phyloP scores from a whole-genome alignment of 768 basidiomycete species.

The Tylopilus vinaceipallidus region DNA sequence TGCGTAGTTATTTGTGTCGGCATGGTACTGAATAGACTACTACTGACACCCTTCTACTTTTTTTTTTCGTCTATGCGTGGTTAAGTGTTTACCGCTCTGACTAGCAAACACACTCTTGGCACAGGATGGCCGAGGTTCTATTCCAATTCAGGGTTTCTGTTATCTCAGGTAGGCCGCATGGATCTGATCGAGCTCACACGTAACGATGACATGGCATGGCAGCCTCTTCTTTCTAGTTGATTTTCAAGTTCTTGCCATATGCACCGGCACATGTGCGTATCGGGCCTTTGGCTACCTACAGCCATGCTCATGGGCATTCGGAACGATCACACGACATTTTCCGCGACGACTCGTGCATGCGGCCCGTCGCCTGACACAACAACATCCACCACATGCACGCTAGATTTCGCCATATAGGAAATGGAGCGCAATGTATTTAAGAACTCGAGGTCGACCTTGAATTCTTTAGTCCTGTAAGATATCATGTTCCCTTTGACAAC shows the following conservation, averaged over 20 bases:
- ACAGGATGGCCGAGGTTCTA: neutral
- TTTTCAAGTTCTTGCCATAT: neutral
- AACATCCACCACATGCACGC: neutral
- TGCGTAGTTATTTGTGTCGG: no score
- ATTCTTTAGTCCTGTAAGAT: neutral
- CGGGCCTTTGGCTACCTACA: neutral
- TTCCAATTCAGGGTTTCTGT: neutral
- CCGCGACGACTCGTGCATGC: neutral
- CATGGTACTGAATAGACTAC: no score
- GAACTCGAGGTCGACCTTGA: neutral
- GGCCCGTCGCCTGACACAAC: neutral
- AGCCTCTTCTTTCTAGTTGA: neutral
- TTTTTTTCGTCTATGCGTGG: no score
- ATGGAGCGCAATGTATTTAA: slow-evolving; percentile 1
- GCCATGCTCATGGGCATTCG: neutral
- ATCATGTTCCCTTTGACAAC: slow-evolving; percentile 16
- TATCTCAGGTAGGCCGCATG: neutral
- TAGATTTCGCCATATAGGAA: neutral
- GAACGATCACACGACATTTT: neutral
- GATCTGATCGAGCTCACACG: neutral
- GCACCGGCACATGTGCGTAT: neutral
- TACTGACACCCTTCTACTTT: no score
- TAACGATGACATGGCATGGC: neutral
- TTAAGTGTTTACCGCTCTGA: neutral
- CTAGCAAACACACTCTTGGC: neutral